phyloP scores from a whole-genome alignment of 495 filamentous ascomycete genomes.

The Aspergillus haitiensis region DNA sequence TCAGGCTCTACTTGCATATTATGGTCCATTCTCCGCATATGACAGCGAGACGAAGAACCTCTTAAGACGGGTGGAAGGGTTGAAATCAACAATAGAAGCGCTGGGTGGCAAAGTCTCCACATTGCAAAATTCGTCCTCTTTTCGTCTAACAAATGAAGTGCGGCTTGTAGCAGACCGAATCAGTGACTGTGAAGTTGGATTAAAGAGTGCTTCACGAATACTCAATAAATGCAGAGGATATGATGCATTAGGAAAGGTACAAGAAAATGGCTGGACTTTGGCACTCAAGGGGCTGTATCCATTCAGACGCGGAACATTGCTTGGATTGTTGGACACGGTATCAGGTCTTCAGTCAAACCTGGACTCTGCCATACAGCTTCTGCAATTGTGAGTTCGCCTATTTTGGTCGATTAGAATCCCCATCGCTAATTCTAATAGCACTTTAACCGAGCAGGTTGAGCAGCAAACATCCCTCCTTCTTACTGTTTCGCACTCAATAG shows the following conservation, averaged over 20 bases:
- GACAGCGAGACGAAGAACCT: slow-evolving; percentile 16
- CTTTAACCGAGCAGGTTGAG: neutral
- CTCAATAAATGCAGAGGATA: neutral
- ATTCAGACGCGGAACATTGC: slow-evolving; percentile 18
- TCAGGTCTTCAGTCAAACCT: slow-evolving; percentile 18
- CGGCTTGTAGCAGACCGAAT: neutral
- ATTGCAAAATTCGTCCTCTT: neutral
- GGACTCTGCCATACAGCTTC: slow-evolving; percentile 18
- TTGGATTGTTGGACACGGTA: slow-evolving; percentile 13
- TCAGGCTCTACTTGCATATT: slow-evolving; percentile 25
- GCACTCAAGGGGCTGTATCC: slow-evolving; percentile 17
- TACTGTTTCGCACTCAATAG: too few relatives aligned
- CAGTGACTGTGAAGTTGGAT: neutral
- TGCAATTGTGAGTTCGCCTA: slow-evolving; percentile 12
- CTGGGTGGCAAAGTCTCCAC: neutral
- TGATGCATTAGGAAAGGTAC: neutral
- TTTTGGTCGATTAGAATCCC: neutral
- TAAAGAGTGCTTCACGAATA: neutral
- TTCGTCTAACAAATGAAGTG: neutral
- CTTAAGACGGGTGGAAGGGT: neutral
- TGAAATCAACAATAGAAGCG: neutral
- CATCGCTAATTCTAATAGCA: neutral
- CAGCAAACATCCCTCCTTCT: neutral
- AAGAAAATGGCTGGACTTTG: neutral
- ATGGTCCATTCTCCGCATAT: slow-evolving; percentile 19